Conservation (phyloP, 257 asterid species). For the Osmanthus fragrans region DNA sequence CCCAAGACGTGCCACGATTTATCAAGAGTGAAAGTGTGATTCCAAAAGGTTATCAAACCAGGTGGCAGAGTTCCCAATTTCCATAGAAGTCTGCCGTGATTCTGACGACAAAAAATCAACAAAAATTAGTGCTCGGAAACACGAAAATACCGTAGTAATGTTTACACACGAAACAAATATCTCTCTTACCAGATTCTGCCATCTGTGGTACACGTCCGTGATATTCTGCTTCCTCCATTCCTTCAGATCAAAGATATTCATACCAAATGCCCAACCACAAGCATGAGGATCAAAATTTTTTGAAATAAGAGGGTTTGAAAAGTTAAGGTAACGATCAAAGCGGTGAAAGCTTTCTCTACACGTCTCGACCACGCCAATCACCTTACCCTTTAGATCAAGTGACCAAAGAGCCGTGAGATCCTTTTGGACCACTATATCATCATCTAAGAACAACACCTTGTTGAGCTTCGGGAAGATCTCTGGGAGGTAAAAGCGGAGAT, state of each 20-base stretch:
- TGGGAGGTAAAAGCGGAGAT: slow-evolving; percentile 62
- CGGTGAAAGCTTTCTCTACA: slow-evolving; percentile 57
- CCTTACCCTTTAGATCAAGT: slow-evolving; percentile 51
- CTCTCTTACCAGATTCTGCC: slow-evolving; percentile 56
- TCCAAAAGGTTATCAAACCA: slow-evolving; percentile 66
- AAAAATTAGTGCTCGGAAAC: background rate
- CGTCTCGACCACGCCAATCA: slow-evolving; percentile 63
- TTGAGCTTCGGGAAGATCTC: slow-evolving; percentile 56
- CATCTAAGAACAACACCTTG: slow-evolving; percentile 59
- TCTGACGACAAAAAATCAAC: slow-evolving; percentile 32
- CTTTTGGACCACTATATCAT: slow-evolving; percentile 57
- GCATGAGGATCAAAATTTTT: slow-evolving; percentile 47
- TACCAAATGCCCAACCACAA: slow-evolving; percentile 70
- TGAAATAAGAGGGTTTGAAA: slow-evolving; percentile 55
- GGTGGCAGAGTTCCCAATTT: slow-evolving; percentile 67
- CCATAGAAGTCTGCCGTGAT: slow-evolving; percentile 50
- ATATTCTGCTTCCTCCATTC: slow-evolving; percentile 59
- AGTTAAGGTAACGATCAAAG: slow-evolving; percentile 58
- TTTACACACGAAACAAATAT: slow-evolving; percentile 2
- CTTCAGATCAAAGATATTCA: slow-evolving; percentile 55
- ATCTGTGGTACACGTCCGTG: slow-evolving; percentile 54
- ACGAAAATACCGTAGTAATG: background rate
- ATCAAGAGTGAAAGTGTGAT: slow-evolving; percentile 47
- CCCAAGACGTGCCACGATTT: slow-evolving; percentile 67
- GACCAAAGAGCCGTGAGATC: slow-evolving; percentile 53